Percentiles rank a stretch among this genome's conserved stretches.
phyloP scores from a whole-genome alignment of 225 moss, liverwort and hornwort genomes.

The Polytrichum formosum region DNA sequence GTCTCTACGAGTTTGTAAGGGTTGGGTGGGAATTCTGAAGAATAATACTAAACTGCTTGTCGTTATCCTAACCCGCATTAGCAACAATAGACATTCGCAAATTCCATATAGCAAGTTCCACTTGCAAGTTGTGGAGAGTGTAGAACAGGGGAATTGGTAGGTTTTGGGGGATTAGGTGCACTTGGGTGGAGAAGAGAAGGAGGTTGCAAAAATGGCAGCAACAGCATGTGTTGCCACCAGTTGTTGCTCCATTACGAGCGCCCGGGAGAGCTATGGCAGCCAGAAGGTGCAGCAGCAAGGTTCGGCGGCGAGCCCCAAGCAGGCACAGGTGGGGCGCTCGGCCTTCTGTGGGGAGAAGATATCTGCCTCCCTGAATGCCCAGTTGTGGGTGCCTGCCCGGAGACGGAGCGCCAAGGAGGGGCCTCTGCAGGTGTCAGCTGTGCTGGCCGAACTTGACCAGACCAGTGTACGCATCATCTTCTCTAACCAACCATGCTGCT shows the following conservation, averaged over 20 bases:
- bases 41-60: no score
- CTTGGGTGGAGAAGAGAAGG: no score
- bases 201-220: slow-evolving; percentile 18
- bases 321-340: slow-evolving; percentile 17
- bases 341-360: slow-evolving; percentile 41
- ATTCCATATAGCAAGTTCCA: no score
- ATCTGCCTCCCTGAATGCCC: slow-evolving; percentile 24
- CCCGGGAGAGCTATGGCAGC: slow-evolving; percentile 16
- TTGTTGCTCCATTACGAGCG: slow-evolving; percentile 20
- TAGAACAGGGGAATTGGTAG: no score
- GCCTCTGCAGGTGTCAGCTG: slow-evolving; percentile 29
- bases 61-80: no score
- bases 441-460: slow-evolving; percentile 45
- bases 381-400: slow-evolving; percentile 14
- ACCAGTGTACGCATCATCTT: slow-evolving; percentile 22
- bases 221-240: slow-evolving; percentile 35
- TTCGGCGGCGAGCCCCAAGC: neutral
- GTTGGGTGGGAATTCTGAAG: no score
- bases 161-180: no score
- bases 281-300: slow-evolving; percentile 2
- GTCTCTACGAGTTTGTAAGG: no score
- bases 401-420: neutral
- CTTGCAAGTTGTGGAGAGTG: no score
- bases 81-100: no score
- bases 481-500: neutral